Percentiles rank a stretch among this genome's conserved stretches.
These are phyloP conservation scores for Nakazawaea peltata DNA, from an alignment of 805 yeast species.

Conservation along the genomic window DNA sequence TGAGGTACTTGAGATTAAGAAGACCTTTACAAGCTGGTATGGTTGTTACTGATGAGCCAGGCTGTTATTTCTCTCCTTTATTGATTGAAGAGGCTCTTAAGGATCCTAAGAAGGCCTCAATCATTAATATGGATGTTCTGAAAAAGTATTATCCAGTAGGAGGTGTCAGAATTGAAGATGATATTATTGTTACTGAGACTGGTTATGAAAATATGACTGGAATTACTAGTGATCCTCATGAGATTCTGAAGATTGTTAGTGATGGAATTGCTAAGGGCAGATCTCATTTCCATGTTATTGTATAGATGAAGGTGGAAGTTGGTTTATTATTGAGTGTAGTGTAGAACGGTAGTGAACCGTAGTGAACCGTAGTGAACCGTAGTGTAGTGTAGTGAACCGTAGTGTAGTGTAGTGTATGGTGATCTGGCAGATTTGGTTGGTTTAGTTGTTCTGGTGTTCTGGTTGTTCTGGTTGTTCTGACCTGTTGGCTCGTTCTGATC, in stretches of 20 bases:
- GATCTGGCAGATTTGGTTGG: too few relatives aligned
- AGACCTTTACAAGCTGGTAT: constrained; percentile 64
- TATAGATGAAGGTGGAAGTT: constrained; percentile 14
- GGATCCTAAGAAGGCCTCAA: constrained; percentile 41
- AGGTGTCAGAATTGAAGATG: constrained; percentile 97
- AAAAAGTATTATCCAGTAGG: constrained; percentile 83
- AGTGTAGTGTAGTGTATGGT: too few relatives aligned
- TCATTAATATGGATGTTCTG: constrained; percentile 56
- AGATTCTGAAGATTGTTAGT: constrained; percentile 69
- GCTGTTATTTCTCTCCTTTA: constrained; percentile 82
- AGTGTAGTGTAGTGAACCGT: too few relatives aligned
- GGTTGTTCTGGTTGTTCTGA: too few relatives aligned
- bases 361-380: too few relatives aligned
- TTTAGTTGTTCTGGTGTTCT: too few relatives aligned
- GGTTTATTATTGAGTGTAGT: neutral
- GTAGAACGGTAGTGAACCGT: neutral
- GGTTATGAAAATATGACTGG: constrained; percentile 81
- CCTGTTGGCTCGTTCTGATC: too few relatives aligned
- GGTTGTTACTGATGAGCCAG: constrained; percentile 95
- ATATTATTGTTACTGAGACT: constrained; percentile 63
- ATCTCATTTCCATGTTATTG: constrained; percentile 53
- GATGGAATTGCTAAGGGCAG: constrained; percentile 58
- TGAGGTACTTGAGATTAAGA: constrained; percentile 73
- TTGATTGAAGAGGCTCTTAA: constrained; percentile 58
- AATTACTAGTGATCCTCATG: constrained; percentile 80